Base-by-base conservation (phyloP, 352 stramenopile species). In the Phytophthora podocarpi region DNA sequence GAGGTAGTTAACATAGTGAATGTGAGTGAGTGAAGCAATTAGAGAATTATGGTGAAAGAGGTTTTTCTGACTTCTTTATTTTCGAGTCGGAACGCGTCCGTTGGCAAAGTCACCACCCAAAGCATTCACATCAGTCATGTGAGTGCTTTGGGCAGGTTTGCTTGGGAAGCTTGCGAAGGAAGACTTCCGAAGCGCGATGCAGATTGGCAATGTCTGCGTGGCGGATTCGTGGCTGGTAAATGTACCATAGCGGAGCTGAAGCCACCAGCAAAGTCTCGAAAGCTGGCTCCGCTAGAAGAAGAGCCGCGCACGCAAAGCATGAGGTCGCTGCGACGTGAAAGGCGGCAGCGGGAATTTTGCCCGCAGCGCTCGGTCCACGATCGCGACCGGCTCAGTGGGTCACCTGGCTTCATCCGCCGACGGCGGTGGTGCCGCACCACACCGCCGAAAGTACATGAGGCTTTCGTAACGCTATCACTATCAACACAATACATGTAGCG, bases 41-140 rank as follows among this genome's bases (percentile, higher is more conserved):
- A n/a, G n/a, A n/a, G n/a, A n/a, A n/a, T n/a, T n/a, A n/a, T n/a
- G n/a, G n/a, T 2, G 1, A 13, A 1, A 54, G 8, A 65, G 47
- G 57, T 52, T 65, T 53, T 53, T 47, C 57, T 51, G 57, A 63
- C 42, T 63, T 42, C 40, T 24, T 48, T 20, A 35, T n/a, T n/a
- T n/a, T n/a, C n/a, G n/a, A n/a, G n/a, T n/a, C n/a, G n/a, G n/a
- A n/a, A n/a, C n/a, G n/a, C n/a, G 24, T 34, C 26, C n/a, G 41
- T 18, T n/a, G 37, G 37, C 37, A 28, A 45, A 45, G 21, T n/a
- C n/a, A n/a, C n/a, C n/a, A n/a, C n/a, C n/a, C n/a, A n/a, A n/a
- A n/a, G n/a, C n/a, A n/a, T n/a, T n/a, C n/a, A n/a, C n/a, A n/a
- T n/a, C n/a, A n/a, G n/a, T n/a, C n/a, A n/a, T n/a, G n/a, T n/a